These are phyloP conservation scores for Rhizophora mangle DNA, from an alignment of 345 rosid genomes.

Conservation along the genomic window DNA sequence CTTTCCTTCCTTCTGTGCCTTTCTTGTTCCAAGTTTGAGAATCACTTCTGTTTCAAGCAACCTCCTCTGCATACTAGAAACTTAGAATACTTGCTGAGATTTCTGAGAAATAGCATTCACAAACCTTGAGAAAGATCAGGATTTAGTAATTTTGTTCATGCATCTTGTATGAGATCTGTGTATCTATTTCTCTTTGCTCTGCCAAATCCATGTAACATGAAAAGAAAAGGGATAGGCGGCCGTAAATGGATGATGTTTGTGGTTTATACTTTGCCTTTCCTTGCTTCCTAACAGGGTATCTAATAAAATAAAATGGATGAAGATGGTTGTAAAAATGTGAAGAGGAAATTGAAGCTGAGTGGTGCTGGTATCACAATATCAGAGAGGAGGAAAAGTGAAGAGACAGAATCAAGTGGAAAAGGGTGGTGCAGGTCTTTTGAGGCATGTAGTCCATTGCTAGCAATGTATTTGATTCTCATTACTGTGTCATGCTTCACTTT, in stretches of 20 bases:
- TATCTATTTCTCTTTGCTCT: not conserved
- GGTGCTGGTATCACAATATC: constrained; percentile 56
- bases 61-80: no score
- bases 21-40: no score
- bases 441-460: constrained; percentile 66
- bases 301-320: constrained; percentile 54
- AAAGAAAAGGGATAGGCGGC: not conserved
- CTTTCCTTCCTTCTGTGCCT: no score
- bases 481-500: no score
- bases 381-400: constrained; percentile 68
- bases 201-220: not conserved
- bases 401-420: constrained; percentile 38
- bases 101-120: no score
- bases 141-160: not conserved
- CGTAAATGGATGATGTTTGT: not conserved
- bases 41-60: no score
- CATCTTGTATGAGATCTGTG: not conserved
- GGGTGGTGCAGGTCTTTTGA: constrained; percentile 80
- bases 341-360: constrained; percentile 64
- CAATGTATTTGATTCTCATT: not conserved
- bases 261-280: not conserved
- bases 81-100: no score
- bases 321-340: constrained; percentile 45
- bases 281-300: constrained; percentile 47
- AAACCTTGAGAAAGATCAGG: not conserved